Evolutionary conservation across 2,329 filamentous ascomycete genomes (phyloP).

Genomic region (Talaromyces sp.): DNA sequence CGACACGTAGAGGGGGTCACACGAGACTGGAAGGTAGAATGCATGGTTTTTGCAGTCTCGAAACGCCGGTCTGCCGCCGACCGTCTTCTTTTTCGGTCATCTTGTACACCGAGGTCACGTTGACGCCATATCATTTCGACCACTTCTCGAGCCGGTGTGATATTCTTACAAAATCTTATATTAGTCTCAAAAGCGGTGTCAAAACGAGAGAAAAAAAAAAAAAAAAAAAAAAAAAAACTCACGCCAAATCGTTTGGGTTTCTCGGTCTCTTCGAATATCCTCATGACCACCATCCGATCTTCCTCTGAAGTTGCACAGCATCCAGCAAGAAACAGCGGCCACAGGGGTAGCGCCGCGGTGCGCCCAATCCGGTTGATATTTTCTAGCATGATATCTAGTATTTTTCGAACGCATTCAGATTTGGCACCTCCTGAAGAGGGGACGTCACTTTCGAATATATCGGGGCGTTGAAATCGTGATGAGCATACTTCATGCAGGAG

Average conservation of each 20-base stretch:
- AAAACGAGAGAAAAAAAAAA: background rate
- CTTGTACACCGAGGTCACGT: conserved; percentile 18
- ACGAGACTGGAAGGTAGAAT: background rate
- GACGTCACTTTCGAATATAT: background rate
- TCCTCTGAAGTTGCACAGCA: conserved; percentile 19
- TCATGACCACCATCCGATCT: conserved; percentile 18
- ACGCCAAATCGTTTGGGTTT: conserved; percentile 20
- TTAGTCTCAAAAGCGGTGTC: background rate
- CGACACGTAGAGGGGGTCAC: background rate
- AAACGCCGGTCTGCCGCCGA: background rate
- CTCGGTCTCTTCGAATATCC: conserved; percentile 19
- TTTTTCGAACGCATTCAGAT: conserved; percentile 13
- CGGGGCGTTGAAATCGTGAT: conserved; percentile 2
- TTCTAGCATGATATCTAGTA: conserved; percentile 14
- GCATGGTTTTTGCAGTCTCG: background rate
- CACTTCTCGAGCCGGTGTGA: conserved; percentile 21
- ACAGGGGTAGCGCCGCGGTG: conserved; percentile 20
- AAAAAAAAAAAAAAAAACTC: background rate
- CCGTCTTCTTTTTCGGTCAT: conserved; percentile 15
- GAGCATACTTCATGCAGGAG: conserved; percentile 18
- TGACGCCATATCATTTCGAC: conserved; percentile 25
- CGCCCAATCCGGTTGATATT: conserved; percentile 18
- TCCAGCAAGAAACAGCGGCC: conserved; percentile 24
- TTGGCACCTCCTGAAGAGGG: background rate
- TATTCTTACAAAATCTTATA: conserved; percentile 16